These are phyloP conservation scores for Lepiota venenata DNA, from an alignment of 768 basidiomycete genomes.

Conservation along the genomic window DNA sequence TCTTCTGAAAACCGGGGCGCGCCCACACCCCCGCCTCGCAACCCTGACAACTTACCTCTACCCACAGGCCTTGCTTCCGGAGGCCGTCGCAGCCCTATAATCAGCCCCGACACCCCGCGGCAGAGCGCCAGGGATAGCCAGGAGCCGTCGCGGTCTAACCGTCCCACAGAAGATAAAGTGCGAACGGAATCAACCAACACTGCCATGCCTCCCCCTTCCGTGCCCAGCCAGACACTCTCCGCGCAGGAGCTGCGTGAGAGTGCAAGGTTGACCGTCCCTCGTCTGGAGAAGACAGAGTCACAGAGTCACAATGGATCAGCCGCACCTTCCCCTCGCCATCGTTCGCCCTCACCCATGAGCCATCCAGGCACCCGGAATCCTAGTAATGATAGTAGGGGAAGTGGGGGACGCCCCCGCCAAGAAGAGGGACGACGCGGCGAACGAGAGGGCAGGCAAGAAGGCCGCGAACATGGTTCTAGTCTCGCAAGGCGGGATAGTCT, in stretches of 20 bases:
- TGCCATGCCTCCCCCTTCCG: constrained; percentile 73
- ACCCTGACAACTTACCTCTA: constrained; percentile 10
- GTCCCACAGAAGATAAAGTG: constrained; percentile 37
- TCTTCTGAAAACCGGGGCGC: constrained; percentile 11
- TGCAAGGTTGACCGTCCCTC: constrained; percentile 61
- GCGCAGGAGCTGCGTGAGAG: constrained; percentile 81
- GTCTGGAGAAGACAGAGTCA: constrained; percentile 39
- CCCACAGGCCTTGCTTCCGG: constrained; percentile 8
- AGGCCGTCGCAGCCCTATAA: constrained; percentile 8
- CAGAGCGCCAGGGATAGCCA: constrained; percentile 11
- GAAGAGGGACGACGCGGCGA: constrained; percentile 53
- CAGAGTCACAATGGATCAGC: constrained; percentile 50
- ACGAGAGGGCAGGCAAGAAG: constrained; percentile 46
- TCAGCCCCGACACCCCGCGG: constrained; percentile 4
- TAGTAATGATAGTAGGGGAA: constrained; percentile 70
- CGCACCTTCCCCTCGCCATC: constrained; percentile 56
- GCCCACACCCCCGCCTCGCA: constrained; percentile 6
- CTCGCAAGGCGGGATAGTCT: constrained; percentile 46
- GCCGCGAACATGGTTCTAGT: constrained; percentile 35
- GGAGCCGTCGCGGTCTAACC: constrained; percentile 35
- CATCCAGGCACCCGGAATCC: constrained; percentile 66
- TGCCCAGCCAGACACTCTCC: constrained; percentile 74
- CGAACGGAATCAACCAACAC: constrained; percentile 35
- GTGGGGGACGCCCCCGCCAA: constrained; percentile 57
- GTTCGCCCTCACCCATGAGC: constrained; percentile 63